phyloP scores from a whole-genome alignment of 345 rosid genomes.

The Turritis glabra region DNA sequence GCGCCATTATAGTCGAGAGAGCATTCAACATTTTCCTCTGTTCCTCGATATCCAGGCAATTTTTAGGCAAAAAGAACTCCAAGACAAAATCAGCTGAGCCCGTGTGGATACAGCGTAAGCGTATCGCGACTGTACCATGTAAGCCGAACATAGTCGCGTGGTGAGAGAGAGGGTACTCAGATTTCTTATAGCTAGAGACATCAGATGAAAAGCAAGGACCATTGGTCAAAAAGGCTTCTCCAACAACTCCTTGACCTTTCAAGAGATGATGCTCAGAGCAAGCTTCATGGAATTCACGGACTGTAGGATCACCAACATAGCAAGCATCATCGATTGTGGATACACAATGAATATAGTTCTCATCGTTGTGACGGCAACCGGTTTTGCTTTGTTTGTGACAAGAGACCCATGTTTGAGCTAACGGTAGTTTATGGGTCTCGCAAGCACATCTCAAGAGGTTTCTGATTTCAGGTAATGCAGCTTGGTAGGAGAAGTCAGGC shows the following conservation, averaged over 20 bases:
- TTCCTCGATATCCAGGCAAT: constrained; percentile 56
- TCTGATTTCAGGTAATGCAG: constrained; percentile 75
- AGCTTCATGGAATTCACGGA: constrained; percentile 76
- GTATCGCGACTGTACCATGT: constrained; percentile 83
- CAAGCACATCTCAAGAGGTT: constrained; percentile 78
- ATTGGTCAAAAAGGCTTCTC: constrained; percentile 84
- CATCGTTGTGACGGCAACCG: constrained; percentile 80
- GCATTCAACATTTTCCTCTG: constrained; percentile 77
- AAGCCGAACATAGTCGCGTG: constrained; percentile 86
- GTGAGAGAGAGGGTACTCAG: constrained; percentile 91
- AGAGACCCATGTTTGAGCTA: constrained; percentile 89
- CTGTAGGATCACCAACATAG: constrained; percentile 55
- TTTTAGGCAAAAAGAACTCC: constrained; percentile 88
- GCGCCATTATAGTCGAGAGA: constrained; percentile 68
- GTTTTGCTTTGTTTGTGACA: constrained; percentile 81
- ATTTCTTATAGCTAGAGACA: constrained; percentile 62
- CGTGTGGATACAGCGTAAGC: constrained; percentile 66
- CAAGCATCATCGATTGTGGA: constrained; percentile 87
- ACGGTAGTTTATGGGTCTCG: constrained; percentile 73
- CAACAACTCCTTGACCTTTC: constrained; percentile 91
- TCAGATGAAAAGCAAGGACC: constrained; percentile 88
- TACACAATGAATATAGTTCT: constrained; percentile 69
- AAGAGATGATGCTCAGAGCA: constrained; percentile 96
- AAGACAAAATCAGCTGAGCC: constrained; percentile 76
- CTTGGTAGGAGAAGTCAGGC: constrained; percentile 52